phyloP scores from a whole-genome alignment of 2,329 filamentous ascomycete genomes.

The Fusarium chuoi region DNA sequence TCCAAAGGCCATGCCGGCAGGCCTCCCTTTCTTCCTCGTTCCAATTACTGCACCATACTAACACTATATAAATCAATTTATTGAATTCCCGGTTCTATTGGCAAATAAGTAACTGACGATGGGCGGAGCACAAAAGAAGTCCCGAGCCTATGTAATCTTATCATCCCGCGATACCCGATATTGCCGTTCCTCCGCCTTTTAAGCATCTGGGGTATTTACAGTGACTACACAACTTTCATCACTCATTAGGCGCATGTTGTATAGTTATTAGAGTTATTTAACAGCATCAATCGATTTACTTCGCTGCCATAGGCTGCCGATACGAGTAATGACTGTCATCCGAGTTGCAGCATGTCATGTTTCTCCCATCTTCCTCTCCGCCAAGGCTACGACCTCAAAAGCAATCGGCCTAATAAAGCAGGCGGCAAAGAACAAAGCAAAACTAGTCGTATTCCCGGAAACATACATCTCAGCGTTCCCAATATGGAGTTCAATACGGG shows the following conservation, averaged over 20 bases:
- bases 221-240: not conserved
- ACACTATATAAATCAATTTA: not conserved
- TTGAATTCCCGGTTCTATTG: not conserved
- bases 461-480: slow-evolving; percentile 64
- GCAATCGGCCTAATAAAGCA: slow-evolving; percentile 56
- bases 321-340: not conserved
- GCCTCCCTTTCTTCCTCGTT: not conserved
- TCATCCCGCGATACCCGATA: not conserved
- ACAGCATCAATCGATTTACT: accelerated
- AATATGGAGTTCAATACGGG: slow-evolving; percentile 58
- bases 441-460: slow-evolving; percentile 65
- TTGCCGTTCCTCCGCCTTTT: slow-evolving; percentile 3
- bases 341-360: slow-evolving; percentile 51
- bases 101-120: not conserved
- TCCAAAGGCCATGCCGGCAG: not conserved
- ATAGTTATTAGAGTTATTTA: accelerated
- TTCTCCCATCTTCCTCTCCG: slow-evolving; percentile 59
- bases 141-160: not conserved
- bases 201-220: not conserved
- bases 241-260: no score
- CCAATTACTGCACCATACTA: not conserved
- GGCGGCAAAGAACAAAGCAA: slow-evolving; percentile 55
- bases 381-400: slow-evolving; percentile 58
- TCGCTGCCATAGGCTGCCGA: accelerated
- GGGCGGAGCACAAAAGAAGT: not conserved